Conservation (phyloP, 352 stramenopile genomes). For the Phytophthora pini region DNA sequence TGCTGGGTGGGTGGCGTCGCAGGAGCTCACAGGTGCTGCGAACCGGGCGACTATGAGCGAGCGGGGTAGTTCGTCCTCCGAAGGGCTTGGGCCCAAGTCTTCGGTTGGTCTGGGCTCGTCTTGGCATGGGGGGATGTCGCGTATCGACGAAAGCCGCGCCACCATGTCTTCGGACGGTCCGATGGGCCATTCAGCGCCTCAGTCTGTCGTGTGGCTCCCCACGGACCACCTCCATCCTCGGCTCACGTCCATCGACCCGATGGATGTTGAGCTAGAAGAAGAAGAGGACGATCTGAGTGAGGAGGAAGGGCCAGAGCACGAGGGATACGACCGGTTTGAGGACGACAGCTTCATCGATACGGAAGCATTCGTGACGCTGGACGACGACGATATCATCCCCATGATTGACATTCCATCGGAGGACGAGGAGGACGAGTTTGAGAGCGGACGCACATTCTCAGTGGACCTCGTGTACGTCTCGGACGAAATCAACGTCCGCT, state of each 20-base stretch:
- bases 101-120: slow-evolving; percentile 21
- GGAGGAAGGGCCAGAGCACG: slow-evolving; percentile 6
- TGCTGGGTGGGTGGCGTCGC: slow-evolving; percentile 57
- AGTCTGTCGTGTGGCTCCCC: slow-evolving; percentile 38
- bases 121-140: slow-evolving; percentile 31
- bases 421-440: slow-evolving; percentile 40
- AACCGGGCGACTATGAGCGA: slow-evolving; percentile 26
- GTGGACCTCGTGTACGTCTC: slow-evolving; percentile 30
- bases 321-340: slow-evolving; percentile 19
- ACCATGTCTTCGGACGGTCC: slow-evolving; percentile 47
- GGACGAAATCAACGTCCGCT: slow-evolving; percentile 7
- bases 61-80: slow-evolving; percentile 22
- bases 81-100: slow-evolving; percentile 20
- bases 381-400: slow-evolving; percentile 39
- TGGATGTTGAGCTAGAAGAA: slow-evolving; percentile 27
- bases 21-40: slow-evolving; percentile 47
- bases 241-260: slow-evolving; percentile 21
- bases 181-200: slow-evolving; percentile 20
- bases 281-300: slow-evolving; percentile 15
- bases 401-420: slow-evolving; percentile 53
- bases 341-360: slow-evolving; percentile 40
- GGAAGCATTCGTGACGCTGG: slow-evolving; percentile 38
- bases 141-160: slow-evolving; percentile 42
- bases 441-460: slow-evolving; percentile 20
- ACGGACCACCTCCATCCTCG: slow-evolving; percentile 35